Base-by-base conservation (phyloP, 495 filamentous ascomycete genomes). In the Penicillium angulare region DNA sequence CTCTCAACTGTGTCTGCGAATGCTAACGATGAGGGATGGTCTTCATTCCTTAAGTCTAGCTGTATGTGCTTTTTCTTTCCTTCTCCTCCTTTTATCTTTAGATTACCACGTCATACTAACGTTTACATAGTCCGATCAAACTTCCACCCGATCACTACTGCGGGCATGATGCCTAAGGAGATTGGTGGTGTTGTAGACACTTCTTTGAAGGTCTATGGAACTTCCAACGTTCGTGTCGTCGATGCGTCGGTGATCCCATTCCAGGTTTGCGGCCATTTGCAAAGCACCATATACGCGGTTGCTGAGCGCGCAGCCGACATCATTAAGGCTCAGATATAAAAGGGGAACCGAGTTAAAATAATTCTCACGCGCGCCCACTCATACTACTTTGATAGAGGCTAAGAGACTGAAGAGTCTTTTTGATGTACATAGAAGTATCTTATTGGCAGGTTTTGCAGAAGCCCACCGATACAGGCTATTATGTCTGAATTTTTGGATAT, bases 251-350 rank as follows among this genome's bases (percentile, higher is more conserved):
- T 84, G 17, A 68, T 77, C 26, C 79, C 80, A 5, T 61, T 79
- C 48, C 71, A 76, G 53, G 66, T 79, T 7, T 72, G 76, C 35
- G 76, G 74, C 2, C 76, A 85, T 56, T 51, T 77, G 35, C 62
- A 71, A 43, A 75, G 70, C 13, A 79, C 79, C 0, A 59, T 83
- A 3, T 85, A 82, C 65, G 79, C 78, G 2, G 70, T 82, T 49
- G 78, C 77, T 3, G 82, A 85, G 66, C 76, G 75, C 47, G 80
- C 68, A 1, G 74, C 79, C 4, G 65, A 73, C 50, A 60, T 82
- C 43, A 80, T 82, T 52, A 80, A 78, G 66, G 61, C 8, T 2
- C 26, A 36, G 49, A 21, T 53, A 6, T 57, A 41, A 44, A 16
- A 29, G 16, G 38, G 38, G 38, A 36, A 29, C n/a, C n/a, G n/a